Base-by-base conservation (phyloP, 148 eudicot species). In the Camellia granthamiana region DNA sequence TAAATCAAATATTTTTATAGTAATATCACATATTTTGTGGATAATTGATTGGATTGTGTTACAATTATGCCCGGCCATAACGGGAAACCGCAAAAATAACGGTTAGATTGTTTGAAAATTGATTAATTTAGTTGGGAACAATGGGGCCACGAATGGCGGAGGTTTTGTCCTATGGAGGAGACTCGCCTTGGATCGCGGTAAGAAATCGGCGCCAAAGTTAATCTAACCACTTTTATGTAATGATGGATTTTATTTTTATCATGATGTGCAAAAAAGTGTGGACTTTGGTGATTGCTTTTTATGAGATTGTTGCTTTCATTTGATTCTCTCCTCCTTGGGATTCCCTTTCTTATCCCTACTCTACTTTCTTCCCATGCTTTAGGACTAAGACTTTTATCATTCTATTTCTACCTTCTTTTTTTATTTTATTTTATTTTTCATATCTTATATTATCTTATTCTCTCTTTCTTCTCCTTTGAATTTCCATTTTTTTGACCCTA, bases 201-300 rank as follows among this genome's bases (percentile, higher is more conserved):
- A 74, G 73, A 64, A 80, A 80, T 61, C 78, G 73, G 82, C 78
- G 82, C 72, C 77, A 64, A 49, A 74, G 44, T 30, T 69, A 0
- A 69, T 16, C 41, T 6, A 41, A n/a, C 21, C 21, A 30, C 18
- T 30, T 30, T 30, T 30, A 30, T 1, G 38, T 30, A 54, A 19
- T 72, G 51, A 62, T 14, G 23, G 38, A 8, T 56, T 49, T 78
- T 64, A 55, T 52, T 77, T 52, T 54, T 9, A 49, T 14, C 14
- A 3, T 3, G 3, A 30, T n/a, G 38, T 16, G 21, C 9, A 8
- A 43, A n/a, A 42, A 43, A 61, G 51, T 70, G 71, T 77, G 79
- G 76, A 38, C 38, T 68, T 3, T 61, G 52, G 30, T 10, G 52
- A 5, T 30, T 30, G 63, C 72, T 67, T 67, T 67, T 67, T 77